Percentiles rank a stretch among this genome's conserved stretches.
These are phyloP conservation scores for Bipolaris victoriae DNA, from an alignment of 2,329 filamentous ascomycete genomes.

Conservation along the genomic window DNA sequence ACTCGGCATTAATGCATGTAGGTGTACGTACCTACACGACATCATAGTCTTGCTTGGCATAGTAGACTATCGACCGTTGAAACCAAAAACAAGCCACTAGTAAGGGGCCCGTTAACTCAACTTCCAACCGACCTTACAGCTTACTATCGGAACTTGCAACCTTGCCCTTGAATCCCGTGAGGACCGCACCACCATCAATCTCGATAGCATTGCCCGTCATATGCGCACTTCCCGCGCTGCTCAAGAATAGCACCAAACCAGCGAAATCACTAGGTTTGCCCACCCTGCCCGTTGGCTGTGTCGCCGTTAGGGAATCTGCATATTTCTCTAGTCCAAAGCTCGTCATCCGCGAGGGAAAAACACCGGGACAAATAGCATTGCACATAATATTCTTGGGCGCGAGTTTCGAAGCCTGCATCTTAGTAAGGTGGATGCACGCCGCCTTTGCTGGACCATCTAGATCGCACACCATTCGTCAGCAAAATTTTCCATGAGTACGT, in stretches of 20 bases:
- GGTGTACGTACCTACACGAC: no score
- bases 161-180: conserved; percentile 52
- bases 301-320: conserved; percentile 54
- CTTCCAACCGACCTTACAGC: conserved; percentile 18
- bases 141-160: conserved; percentile 31
- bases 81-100: no score
- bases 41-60: no score
- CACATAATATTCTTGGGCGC: conserved; percentile 61
- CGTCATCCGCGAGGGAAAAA: conserved; percentile 62
- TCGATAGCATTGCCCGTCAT: conserved; percentile 58
- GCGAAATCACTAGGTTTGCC: conserved; percentile 58
- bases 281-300: conserved; percentile 56
- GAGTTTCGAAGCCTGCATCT: conserved; percentile 58
- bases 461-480: background rate
- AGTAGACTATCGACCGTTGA: no score
- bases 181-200: conserved; percentile 55
- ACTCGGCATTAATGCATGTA: no score
- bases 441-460: conserved; percentile 60
- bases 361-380: conserved; percentile 53
- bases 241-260: conserved; percentile 54
- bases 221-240: conserved; percentile 47
- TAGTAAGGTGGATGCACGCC: conserved; percentile 60
- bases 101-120: no score
- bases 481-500: background rate
- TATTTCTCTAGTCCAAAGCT: conserved; percentile 59